Base-by-base conservation (phyloP, 345 rosid species). In the Hibiscus mutabilis region DNA sequence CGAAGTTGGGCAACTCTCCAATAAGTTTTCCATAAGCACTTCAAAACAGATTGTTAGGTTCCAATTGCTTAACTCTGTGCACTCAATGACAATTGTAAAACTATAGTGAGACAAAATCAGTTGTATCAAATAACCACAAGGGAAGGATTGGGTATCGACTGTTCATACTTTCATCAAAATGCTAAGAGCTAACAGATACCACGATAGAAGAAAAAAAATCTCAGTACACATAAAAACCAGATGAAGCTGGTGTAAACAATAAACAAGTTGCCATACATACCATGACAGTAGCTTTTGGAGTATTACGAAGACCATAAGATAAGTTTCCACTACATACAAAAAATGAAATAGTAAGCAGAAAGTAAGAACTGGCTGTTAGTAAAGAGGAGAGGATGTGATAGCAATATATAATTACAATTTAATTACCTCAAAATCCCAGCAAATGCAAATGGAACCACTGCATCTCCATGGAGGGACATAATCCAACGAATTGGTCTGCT, bases 401-500 rank as follows among this genome's bases (percentile, higher is more conserved):
- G 14, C 69, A 66, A 65, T 40, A 46, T 31, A 59, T 75, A 85
- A 60, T 58, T 56, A 77, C 71, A 74, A 40, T 25, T 80, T 70
- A 74, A 40, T 35, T 79, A 91, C 98, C 98, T 91, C 62, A 79
- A 75, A 75, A 90, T 77, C 70, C 98, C 98, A 80, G 96, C 93
- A 86, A 86, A 89, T 2, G 70, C 76, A 80, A 94, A 91, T 58
- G 97, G 98, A 77, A 94, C 89, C 71, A 88, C 79, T 56, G 76
- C 81, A 71, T 86, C 89, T 72, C 98, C 98, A 69, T 91, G 96
- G 74, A 94, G 80, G 77, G 97, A 96, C 90, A 91, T 74, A 76
- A 94, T 84, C 98, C 98, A 94, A 75, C 96, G 96, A 74, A 94
- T 76, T 49, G 98, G 98, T 78, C 98, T 83, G 85, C 97, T 89